Conservation (phyloP, 768 basidiomycete genomes). For the Serendipita vermifera region DNA sequence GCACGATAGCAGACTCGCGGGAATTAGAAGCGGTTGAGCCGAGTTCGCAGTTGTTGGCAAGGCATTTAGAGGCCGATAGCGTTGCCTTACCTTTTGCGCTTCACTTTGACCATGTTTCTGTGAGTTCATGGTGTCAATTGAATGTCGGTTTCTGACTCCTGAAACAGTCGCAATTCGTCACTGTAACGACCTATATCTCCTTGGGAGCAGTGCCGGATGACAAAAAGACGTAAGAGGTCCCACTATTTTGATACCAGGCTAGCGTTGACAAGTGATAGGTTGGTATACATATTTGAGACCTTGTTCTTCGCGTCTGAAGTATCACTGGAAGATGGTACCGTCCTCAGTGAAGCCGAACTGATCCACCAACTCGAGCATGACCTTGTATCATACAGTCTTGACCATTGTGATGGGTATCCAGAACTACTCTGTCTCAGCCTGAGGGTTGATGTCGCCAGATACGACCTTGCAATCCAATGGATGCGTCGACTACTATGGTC, state of each 20-base stretch:
- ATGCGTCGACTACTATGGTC: constrained; percentile 66
- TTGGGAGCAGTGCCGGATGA: constrained; percentile 54
- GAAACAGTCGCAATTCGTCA: constrained; percentile 79
- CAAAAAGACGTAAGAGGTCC: constrained; percentile 53
- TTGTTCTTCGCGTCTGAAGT: constrained; percentile 83
- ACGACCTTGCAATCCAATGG: constrained; percentile 76
- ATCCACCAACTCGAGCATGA: constrained; percentile 81
- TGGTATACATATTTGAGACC: constrained; percentile 56
- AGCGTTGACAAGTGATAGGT: constrained; percentile 36
- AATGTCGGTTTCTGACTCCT: neutral
- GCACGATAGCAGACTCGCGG: constrained; percentile 43
- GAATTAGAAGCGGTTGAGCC: constrained; percentile 19
- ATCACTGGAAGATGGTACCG: constrained; percentile 45
- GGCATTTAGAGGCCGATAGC: constrained; percentile 57
- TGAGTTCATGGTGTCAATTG: constrained; percentile 22
- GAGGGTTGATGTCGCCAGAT: constrained; percentile 70
- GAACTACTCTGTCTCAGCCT: constrained; percentile 68
- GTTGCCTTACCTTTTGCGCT: constrained; percentile 70
- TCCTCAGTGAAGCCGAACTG: constrained; percentile 75
- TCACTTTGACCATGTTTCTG: constrained; percentile 88
- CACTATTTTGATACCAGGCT: neutral
- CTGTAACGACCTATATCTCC: constrained; percentile 67
- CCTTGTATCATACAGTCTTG: constrained; percentile 73
- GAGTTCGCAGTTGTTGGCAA: constrained; percentile 32
- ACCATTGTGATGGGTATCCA: constrained; percentile 49